A percentile compares a stretch with the other conserved stretches of the same genome.
These are phyloP conservation scores for Microdochium nivale DNA, from an alignment of 2,329 filamentous ascomycete species.

Conservation along the genomic window DNA sequence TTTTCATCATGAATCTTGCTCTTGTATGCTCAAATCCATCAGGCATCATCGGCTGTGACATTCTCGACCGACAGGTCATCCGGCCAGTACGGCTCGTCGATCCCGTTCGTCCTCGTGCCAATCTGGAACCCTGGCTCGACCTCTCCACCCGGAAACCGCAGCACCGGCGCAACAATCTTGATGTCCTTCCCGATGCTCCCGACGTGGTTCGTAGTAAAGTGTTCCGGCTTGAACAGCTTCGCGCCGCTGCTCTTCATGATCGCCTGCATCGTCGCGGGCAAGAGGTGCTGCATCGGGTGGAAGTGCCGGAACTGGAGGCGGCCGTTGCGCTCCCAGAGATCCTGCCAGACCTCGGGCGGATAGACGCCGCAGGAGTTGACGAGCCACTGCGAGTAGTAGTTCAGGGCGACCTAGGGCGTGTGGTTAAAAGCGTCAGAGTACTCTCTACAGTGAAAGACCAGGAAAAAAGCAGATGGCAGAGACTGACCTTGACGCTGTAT, in stretches of 20 bases:
- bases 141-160: constrained; percentile 24
- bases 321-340: constrained; percentile 35
- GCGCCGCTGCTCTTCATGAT: constrained; percentile 25
- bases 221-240: constrained; percentile 34
- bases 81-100: constrained; percentile 39
- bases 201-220: constrained; percentile 29
- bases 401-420: constrained; percentile 18
- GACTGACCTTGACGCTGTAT: constrained; percentile 29
- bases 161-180: constrained; percentile 31
- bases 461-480: neutral
- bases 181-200: constrained; percentile 24
- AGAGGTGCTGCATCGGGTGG: constrained; percentile 33
- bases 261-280: constrained; percentile 30
- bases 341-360: constrained; percentile 34
- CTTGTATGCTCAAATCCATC: too few relatives aligned
- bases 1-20: too few relatives aligned
- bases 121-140: constrained; percentile 36
- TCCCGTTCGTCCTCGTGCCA: constrained; percentile 39
- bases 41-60: constrained; percentile 10
- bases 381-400: constrained; percentile 34
- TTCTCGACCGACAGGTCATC: constrained; percentile 29
- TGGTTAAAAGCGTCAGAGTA: too few relatives aligned
- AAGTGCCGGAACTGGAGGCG: constrained; percentile 40
- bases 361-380: constrained; percentile 27
- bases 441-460: too few relatives aligned